phyloP scores from a whole-genome alignment of 306 rosid genomes.

The Aeschynomene evenia region DNA sequence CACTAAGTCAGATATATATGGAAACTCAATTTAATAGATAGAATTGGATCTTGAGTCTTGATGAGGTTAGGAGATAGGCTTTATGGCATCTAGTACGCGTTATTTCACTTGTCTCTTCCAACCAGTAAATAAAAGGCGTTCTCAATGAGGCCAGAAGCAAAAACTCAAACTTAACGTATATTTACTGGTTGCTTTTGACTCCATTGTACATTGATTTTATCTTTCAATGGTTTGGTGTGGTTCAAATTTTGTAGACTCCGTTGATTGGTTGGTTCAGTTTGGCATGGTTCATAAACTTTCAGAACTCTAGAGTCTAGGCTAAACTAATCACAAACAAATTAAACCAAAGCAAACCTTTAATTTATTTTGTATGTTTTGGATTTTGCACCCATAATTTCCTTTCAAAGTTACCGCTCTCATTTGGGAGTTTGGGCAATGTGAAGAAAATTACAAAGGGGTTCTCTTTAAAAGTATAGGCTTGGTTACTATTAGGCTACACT shows the following conservation, averaged over 20 bases:
- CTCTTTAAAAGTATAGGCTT: slow-evolving; percentile 4
- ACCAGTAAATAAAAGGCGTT: slow-evolving; percentile 25
- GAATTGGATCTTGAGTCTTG: slow-evolving; percentile 7
- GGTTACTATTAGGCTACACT: slow-evolving; percentile 13
- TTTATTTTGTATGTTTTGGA: slow-evolving; percentile 16
- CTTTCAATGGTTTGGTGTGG: slow-evolving; percentile 2
- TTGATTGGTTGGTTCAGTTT: slow-evolving; percentile 3
- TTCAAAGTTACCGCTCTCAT: not conserved
- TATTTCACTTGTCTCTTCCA: slow-evolving; percentile 22
- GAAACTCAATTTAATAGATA: slow-evolving; percentile 10
- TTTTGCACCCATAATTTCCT: not conserved
- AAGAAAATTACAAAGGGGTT: not conserved
- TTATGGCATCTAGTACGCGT: slow-evolving; percentile 8
- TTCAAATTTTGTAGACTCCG: not conserved
- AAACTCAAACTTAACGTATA: not conserved
- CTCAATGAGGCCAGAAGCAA: slow-evolving; percentile 13
- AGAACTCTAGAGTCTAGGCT: not conserved
- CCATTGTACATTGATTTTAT: slow-evolving; percentile 8
- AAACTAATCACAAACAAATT: slow-evolving; percentile 20
- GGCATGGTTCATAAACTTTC: not conserved
- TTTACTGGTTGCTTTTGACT: slow-evolving; percentile 28
- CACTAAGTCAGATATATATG: not conserved
- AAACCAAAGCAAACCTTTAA: not conserved
- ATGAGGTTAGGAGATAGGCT: slow-evolving; percentile 19
- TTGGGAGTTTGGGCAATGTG: not conserved